Conservation (phyloP, 2,329 filamentous ascomycete species). For the Hymenoscyphus infarciens region DNA sequence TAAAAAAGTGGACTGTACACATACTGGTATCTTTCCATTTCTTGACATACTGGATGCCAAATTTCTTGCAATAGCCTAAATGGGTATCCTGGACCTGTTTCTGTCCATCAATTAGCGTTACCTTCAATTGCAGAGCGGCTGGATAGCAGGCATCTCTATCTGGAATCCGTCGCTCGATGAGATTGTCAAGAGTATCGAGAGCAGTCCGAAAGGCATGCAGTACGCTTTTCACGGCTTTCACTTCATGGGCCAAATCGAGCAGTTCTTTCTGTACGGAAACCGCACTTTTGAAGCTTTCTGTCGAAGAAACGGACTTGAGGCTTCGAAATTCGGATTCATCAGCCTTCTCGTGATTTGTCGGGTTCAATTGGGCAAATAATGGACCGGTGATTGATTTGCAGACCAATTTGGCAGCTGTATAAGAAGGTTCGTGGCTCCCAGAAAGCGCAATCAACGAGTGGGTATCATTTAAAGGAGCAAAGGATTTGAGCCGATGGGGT, state of each 20-base stretch:
- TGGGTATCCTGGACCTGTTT: not conserved
- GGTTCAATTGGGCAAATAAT: not conserved
- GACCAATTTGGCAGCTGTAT: not conserved
- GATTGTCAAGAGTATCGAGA: slow-evolving; percentile 14
- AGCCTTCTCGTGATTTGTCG: not conserved
- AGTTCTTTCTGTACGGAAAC: slow-evolving; percentile 12
- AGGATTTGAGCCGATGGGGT: not conserved
- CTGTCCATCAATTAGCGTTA: not conserved
- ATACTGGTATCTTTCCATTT: not conserved
- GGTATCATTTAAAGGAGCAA: not conserved
- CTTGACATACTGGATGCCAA: slow-evolving; percentile 1
- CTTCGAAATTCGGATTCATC: not conserved
- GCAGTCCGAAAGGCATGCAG: slow-evolving; percentile 21
- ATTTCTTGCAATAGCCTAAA: not conserved
- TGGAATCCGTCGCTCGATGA: slow-evolving; percentile 14
- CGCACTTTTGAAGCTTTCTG: slow-evolving; percentile 22
- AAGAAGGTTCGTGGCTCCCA: not conserved
- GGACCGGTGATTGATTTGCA: not conserved
- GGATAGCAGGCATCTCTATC: not conserved
- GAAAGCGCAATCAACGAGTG: not conserved
- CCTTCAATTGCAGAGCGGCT: not conserved
- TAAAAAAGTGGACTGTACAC: not conserved
- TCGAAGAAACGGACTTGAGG: slow-evolving; percentile 15
- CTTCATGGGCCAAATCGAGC: slow-evolving; percentile 11
- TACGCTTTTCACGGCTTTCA: slow-evolving; percentile 18